Base-by-base conservation (phyloP, 352 stramenopile genomes). In the Phytophthora cryptogea region DNA sequence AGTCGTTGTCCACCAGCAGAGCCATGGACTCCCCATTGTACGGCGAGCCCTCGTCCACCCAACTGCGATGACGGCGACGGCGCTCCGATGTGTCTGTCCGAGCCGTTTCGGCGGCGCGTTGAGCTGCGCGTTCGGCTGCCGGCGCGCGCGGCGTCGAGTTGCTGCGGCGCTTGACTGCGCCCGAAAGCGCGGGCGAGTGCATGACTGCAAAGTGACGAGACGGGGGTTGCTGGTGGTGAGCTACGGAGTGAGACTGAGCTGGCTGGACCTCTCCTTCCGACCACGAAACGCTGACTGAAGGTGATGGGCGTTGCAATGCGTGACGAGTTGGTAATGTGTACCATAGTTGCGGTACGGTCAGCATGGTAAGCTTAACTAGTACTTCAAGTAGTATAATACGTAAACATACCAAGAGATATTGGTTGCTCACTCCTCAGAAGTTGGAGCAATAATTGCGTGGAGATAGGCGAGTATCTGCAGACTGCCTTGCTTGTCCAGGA, bases 401-500 rank as follows among this genome's bases (percentile, higher is more conserved):
- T 36, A 4, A 1, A 37, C 14, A n/a, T 13, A 8, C 32, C 14
- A 37, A 37, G 8, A 0, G 8, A 14, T n/a, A 37, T 37, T n/a
- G 32, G 32, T 3, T 40, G 35, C 23, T 54, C 33, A 36, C 26
- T 5, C 30, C 16, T 36, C 14, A 35, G 40, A 59, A 33, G 17
- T 5, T 45, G 31, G 23, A 39, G 1, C 35, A 36, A 58, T 11
- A 36, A 56, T 43, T 33, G 14, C 33, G 17, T 74, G 50, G 1
- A 96, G 31, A 37, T 72, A 90, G 0, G 80, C 68, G 1, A 97
- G 72, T 8, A 97, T 76, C 8, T 89, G 42, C 7, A 89, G 65
- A 16, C 85, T 83, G 6, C 83, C 89, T 6, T 65, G 73, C 63
- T 97, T 97, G 66, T 96, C 80, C 28, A 97, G 59, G n/a, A 94